phyloP scores from a whole-genome alignment of 1,284 basidiomycete genomes.

The Chalciporus sp. region DNA sequence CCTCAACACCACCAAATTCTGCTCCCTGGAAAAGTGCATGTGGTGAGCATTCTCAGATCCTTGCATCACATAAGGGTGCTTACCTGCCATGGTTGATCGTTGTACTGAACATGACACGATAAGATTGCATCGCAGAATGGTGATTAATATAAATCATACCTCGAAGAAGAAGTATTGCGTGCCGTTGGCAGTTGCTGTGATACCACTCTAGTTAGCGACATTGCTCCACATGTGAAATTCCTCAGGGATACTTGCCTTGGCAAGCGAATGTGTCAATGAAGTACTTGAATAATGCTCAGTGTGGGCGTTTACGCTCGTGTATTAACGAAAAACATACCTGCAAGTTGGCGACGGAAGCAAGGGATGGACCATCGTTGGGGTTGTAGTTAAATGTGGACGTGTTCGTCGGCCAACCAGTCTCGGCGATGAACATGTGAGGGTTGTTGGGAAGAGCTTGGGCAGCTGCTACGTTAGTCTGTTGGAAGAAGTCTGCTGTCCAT shows the following conservation, averaged over 20 bases:
- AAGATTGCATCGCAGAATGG: slow-evolving; percentile 1
- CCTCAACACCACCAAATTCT: slow-evolving; percentile 83
- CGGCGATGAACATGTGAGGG: slow-evolving; percentile 41
- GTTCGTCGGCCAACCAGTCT: slow-evolving; percentile 86
- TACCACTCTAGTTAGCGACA: slow-evolving; percentile 9
- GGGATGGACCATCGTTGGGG: slow-evolving; percentile 64
- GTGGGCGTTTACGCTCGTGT: background rate
- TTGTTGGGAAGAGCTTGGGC: slow-evolving; percentile 33
- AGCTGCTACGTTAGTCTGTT: slow-evolving; percentile 27
- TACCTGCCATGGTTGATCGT: slow-evolving; percentile 88
- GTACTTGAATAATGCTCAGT: slow-evolving; percentile 39
- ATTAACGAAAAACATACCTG: slow-evolving; percentile 44
- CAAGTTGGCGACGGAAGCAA: slow-evolving; percentile 69
- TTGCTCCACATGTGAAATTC: background rate
- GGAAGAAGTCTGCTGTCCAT: slow-evolving; percentile 37
- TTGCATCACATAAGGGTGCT: slow-evolving; percentile 16
- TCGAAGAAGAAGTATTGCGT: slow-evolving; percentile 90
- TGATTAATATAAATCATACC: slow-evolving; percentile 39
- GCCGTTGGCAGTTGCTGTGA: slow-evolving; percentile 69
- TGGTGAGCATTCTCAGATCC: slow-evolving; percentile 11
- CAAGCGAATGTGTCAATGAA: slow-evolving; percentile 90
- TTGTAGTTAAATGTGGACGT: slow-evolving; percentile 56
- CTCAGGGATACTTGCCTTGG: slow-evolving; percentile 38
- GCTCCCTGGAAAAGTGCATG: slow-evolving; percentile 24
- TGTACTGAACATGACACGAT: slow-evolving; percentile 53